Conservation (phyloP, 202 grass and related monocot genomes). For the Panicum hallii region DNA sequence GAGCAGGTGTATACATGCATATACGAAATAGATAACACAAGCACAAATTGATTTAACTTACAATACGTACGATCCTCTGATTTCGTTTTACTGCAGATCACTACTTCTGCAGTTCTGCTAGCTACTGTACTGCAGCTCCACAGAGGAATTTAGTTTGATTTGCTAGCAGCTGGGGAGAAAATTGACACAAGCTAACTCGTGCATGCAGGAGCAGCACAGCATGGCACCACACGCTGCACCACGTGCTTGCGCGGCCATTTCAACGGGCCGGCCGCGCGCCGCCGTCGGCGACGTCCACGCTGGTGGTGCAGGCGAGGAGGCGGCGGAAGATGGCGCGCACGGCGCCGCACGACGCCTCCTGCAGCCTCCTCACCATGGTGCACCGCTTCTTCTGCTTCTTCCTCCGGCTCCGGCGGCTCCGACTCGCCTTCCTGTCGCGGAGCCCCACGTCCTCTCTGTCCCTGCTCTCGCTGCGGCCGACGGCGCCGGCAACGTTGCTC, state of each 20-base stretch:
- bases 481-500: neutral
- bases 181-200: neutral
- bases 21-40: constrained; percentile 31
- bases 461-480: neutral
- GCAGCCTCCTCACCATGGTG: constrained; percentile 52
- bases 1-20: constrained; percentile 8
- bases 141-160: neutral
- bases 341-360: constrained; percentile 59
- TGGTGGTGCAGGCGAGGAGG: constrained; percentile 72
- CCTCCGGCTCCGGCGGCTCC: neutral
- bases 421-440: neutral
- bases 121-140: constrained; percentile 28
- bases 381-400: constrained; percentile 42
- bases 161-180: constrained; percentile 6
- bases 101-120: neutral
- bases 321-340: constrained; percentile 58
- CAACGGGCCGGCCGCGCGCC: constrained; percentile 13
- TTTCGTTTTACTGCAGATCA: too few relatives aligned
- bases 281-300: constrained; percentile 65
- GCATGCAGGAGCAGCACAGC: neutral
- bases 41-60: constrained; percentile 49
- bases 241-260: neutral
- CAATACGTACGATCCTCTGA: neutral
- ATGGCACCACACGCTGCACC: neutral
- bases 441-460: neutral